A percentile compares a stretch with the other conserved stretches of the same genome.
These are phyloP conservation scores for Breviolum minutum DNA, from an alignment of 73 alveolate genomes.

Conservation along the genomic window DNA sequence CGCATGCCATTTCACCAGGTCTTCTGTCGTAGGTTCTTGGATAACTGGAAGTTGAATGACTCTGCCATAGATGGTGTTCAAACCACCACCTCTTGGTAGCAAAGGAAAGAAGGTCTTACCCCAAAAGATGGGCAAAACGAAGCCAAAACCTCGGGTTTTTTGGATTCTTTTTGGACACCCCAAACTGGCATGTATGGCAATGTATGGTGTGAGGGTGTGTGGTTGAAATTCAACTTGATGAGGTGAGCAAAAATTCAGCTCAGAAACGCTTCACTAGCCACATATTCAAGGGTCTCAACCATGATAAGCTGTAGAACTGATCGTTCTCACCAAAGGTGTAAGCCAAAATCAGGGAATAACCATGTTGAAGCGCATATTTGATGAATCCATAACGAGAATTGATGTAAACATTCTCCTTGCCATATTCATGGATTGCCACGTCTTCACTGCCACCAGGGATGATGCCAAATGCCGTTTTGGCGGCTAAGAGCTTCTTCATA, in stretches of 20 bases:
- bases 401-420: constrained; percentile 81
- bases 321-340: constrained; percentile 84
- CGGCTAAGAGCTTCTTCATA: constrained; percentile 79
- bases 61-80: constrained; percentile 70
- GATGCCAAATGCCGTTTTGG: constrained; percentile 75
- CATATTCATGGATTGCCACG: constrained; percentile 73
- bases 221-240: background rate
- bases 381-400: constrained; percentile 73
- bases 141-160: constrained; percentile 45
- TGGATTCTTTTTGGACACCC: background rate
- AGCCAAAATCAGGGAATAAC: constrained; percentile 63
- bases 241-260: background rate
- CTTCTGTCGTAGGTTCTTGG: constrained; percentile 44
- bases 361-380: constrained; percentile 79
- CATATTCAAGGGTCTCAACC: constrained; percentile 59
- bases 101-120: constrained; percentile 72
- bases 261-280: constrained; percentile 85
- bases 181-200: too few species aligned
- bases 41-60: constrained; percentile 48
- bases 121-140: constrained; percentile 82
- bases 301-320: constrained; percentile 43
- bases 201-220: background rate
- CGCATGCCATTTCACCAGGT: constrained; percentile 67
- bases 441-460: constrained; percentile 86
- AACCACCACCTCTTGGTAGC: constrained; percentile 79